A percentile compares a stretch with the other conserved stretches of the same genome.
Evolutionary conservation across 495 filamentous ascomycete genomes (phyloP).

Genomic region (Penicillium pancosmium): DNA sequence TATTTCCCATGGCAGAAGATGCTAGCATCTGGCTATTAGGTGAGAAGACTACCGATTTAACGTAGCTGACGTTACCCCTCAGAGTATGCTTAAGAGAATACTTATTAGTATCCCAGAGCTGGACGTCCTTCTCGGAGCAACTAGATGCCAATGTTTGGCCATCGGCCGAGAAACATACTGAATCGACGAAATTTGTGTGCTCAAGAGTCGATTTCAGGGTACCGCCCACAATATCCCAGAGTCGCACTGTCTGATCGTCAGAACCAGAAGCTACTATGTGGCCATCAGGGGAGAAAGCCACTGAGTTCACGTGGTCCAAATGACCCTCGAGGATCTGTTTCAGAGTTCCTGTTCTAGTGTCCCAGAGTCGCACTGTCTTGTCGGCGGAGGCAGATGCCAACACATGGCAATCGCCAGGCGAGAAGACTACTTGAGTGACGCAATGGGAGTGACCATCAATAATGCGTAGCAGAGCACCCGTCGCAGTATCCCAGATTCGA

Average conservation of each 20-base stretch:
- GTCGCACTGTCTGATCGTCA: conserved; percentile 30
- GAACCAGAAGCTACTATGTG: conserved; percentile 33
- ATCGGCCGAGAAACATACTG: no score
- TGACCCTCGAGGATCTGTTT: conserved; percentile 26
- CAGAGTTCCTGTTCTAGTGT: conserved; percentile 16
- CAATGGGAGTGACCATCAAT: no score
- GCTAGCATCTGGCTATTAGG: background rate
- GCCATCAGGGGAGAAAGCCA: conserved; percentile 41
- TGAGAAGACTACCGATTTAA: background rate
- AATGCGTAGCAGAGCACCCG: no score
- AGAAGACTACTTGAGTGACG: no score
- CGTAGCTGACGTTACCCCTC: background rate
- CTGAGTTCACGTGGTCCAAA: background rate
- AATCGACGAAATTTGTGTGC: no score
- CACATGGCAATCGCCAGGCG: background rate
- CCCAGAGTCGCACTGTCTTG: conserved; percentile 25
- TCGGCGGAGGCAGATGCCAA: conserved; percentile 28
- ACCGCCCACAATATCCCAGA: conserved; percentile 32
- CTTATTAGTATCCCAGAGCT: no score
- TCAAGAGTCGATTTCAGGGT: no score
- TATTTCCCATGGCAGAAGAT: no score
- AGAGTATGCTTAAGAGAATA: no score
- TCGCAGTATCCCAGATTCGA: no score
- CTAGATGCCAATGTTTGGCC: no score
- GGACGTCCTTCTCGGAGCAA: no score